Evolutionary conservation across 2,329 filamentous ascomycete species (phyloP).

Genomic region (Tolypocladium nubicola): DNA sequence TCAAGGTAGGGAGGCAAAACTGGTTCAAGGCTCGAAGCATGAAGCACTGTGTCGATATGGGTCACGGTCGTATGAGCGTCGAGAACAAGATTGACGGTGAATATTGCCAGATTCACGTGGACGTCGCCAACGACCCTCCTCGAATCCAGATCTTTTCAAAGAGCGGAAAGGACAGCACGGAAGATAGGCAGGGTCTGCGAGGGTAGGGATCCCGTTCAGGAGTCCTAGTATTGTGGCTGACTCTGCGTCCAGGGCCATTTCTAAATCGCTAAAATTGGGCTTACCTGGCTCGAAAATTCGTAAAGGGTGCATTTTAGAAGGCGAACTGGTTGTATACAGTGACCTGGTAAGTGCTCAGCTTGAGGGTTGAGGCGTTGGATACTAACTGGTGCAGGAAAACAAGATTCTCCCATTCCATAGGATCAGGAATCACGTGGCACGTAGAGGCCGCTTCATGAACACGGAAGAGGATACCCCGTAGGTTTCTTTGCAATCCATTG

Average conservation of each 20-base stretch:
- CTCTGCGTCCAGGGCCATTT: constrained; percentile 37
- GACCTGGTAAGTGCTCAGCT: constrained; percentile 33
- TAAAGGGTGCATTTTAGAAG: constrained; percentile 66
- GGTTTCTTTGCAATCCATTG: constrained; percentile 12
- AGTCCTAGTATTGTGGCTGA: constrained; percentile 4
- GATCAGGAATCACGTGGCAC: constrained; percentile 67
- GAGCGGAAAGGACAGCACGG: constrained; percentile 79
- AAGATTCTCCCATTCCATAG: constrained; percentile 69
- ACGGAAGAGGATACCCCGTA: constrained; percentile 59
- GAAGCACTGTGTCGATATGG: constrained; percentile 62
- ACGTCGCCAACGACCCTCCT: constrained; percentile 42
- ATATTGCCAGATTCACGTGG: constrained; percentile 81
- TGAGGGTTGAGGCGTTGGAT: background rate
- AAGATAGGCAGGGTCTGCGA: constrained; percentile 54
- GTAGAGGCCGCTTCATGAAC: constrained; percentile 61
- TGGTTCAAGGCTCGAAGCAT: constrained; percentile 61
- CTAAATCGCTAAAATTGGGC: constrained; percentile 53
- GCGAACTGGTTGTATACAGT: constrained; percentile 72
- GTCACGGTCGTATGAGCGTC: constrained; percentile 53
- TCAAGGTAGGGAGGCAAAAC: constrained; percentile 53
- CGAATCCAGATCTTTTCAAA: constrained; percentile 81
- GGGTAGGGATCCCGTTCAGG: constrained; percentile 20
- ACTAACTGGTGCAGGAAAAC: constrained; percentile 28
- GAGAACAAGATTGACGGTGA: constrained; percentile 83
- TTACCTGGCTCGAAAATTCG: constrained; percentile 46